Base-by-base conservation (phyloP, 1,284 basidiomycete species). In the Melampsora larici-populina region DNA sequence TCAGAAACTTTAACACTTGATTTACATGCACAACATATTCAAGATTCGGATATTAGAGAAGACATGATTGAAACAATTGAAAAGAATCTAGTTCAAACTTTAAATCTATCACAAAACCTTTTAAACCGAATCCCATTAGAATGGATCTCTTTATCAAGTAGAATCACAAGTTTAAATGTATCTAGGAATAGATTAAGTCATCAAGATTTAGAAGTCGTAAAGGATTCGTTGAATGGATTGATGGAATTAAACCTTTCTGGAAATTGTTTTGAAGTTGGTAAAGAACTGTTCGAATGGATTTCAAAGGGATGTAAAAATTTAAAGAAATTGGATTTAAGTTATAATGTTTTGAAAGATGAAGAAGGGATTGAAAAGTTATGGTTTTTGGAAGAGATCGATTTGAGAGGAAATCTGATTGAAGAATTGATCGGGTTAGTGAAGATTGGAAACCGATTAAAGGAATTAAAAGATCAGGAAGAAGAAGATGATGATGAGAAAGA, bases 181-280 rank as follows among this genome's bases (percentile, higher is more conserved):
- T 74, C 71, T 7, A 74, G 71, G 21, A 74, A 74, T 46, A 40
- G 63, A 18, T 49, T 74, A 24, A 51, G 11, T 7, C 33, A 65
- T 24, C 31, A 67, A 67, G 21, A 18, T 8, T 31, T 67, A 21
- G 18, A 43, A 67, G 29, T 70, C 51, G 62, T 60, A 58, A 33
- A 18, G 31, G 62, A 58, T 40, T 43, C 55, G 7, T 64, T 74
- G 8, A 40, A 40, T 8, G 43, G 65, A 29, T 51, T 74, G 26
- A 43, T 66, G 17, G 71, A 74, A 49, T 66, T 74, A 21, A 74
- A 74, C 43, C 63, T 74, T 9, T 64, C 71, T 15, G 64, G 46
- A 13, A 74, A 74, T 63, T 51, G 26, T 21, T 49, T 74, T 17
- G 55, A 43, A 31, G 26, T 48, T 31, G 6, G n/a, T 5, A 43